phyloP scores from a whole-genome alignment of 164 flowering plant genomes.

The Taxillus chinensis region DNA sequence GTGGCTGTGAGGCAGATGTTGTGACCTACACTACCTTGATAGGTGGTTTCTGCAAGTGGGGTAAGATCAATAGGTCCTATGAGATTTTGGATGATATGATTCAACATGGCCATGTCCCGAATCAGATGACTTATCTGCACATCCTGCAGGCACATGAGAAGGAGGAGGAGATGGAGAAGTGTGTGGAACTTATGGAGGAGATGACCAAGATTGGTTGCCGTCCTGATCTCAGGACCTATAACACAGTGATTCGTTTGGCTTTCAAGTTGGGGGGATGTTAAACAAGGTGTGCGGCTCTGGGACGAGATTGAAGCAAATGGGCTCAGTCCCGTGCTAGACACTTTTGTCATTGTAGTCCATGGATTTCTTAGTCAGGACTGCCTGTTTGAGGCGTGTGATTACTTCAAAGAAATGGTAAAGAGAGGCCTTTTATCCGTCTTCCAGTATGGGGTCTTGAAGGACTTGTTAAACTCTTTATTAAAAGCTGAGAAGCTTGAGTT shows the following conservation, averaged over 20 bases:
- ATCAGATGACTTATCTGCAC: conserved; percentile 51
- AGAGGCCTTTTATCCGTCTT: conserved; percentile 69
- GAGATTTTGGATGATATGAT: conserved; percentile 69
- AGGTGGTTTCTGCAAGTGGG: conserved; percentile 82
- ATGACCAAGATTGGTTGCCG: conserved; percentile 47
- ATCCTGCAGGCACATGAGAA: conserved; percentile 77
- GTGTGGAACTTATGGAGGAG: conserved; percentile 50
- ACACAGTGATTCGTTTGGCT: conserved; percentile 57
- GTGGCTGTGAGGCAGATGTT: conserved; percentile 70
- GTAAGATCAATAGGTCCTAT: conserved; percentile 55
- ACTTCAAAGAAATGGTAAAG: conserved; percentile 78
- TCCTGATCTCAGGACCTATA: conserved; percentile 61
- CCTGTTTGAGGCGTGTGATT: conserved; percentile 65
- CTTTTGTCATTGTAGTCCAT: conserved; percentile 59
- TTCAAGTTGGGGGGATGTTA: conserved; percentile 71
- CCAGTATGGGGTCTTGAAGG: conserved; percentile 78
- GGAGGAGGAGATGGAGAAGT: conserved; percentile 78
- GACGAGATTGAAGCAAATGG: conserved; percentile 62
- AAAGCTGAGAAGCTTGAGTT: conserved; percentile 71
- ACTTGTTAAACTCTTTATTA: conserved; percentile 53
- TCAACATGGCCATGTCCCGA: conserved; percentile 49
- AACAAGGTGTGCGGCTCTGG: conserved; percentile 58
- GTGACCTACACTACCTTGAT: conserved; percentile 76
- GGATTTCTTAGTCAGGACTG: conserved; percentile 57
- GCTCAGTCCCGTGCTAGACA: conserved; percentile 57